These are phyloP conservation scores for Pseudevernia furfuracea DNA, from an alignment of 495 filamentous ascomycete species.

Conservation along the genomic window DNA sequence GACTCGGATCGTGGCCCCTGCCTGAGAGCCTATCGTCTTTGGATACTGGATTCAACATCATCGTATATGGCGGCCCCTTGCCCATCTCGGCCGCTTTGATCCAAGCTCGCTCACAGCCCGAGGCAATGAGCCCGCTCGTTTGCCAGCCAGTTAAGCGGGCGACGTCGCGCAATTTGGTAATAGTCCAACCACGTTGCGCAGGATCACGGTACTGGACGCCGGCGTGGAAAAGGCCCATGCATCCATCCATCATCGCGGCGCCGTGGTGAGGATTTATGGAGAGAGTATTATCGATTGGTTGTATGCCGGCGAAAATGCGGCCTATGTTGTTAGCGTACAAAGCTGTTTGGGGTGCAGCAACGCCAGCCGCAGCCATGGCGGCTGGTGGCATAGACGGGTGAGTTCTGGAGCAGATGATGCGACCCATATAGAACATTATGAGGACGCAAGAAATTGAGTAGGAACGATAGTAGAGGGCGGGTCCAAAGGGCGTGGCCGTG, in stretches of 20 bases:
- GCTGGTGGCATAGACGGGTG: conserved; percentile 88
- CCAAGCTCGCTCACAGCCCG: conserved; percentile 81
- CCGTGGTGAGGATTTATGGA: conserved; percentile 73
- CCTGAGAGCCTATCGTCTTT: conserved; percentile 30
- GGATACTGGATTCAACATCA: conserved; percentile 31
- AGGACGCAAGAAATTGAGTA: conserved; percentile 80
- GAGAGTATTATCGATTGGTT: conserved; percentile 48
- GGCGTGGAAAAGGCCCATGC: conserved; percentile 76
- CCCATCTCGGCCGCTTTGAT: conserved; percentile 59
- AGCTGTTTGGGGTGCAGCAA: conserved; percentile 62
- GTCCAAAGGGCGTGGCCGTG: conserved; percentile 70
- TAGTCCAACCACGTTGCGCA: conserved; percentile 66
- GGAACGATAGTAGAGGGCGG: conserved; percentile 72
- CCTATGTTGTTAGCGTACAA: conserved; percentile 67
- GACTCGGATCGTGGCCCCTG: conserved; percentile 24
- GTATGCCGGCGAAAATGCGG: conserved; percentile 72
- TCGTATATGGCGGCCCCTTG: conserved; percentile 64
- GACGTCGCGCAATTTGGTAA: conserved; percentile 64
- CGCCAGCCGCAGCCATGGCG: conserved; percentile 74
- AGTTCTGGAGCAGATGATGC: conserved; percentile 67
- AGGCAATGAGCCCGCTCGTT: conserved; percentile 66
- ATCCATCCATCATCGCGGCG: conserved; percentile 69
- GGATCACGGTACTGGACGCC: conserved; percentile 70
- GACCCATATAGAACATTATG: conserved; percentile 72
- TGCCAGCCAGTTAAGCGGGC: conserved; percentile 81